Evolutionary conservation across 345 rosid genomes (phyloP).

Genomic region (Eucalyptus sp.): DNA sequence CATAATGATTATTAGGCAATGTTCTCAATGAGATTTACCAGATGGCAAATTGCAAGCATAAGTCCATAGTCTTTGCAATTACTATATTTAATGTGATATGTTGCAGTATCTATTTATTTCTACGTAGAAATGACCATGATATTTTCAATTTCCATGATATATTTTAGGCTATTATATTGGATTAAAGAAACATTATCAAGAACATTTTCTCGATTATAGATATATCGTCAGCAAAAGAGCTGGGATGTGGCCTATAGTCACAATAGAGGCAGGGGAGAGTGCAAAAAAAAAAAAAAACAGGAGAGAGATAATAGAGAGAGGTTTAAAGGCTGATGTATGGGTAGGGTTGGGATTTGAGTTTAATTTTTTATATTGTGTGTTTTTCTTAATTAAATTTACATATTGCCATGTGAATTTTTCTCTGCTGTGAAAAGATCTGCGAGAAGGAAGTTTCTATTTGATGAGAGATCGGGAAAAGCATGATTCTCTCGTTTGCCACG

Average conservation of each 20-base stretch:
- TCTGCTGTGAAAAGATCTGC: not conserved
- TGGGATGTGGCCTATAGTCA: not conserved
- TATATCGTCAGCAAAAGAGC: not conserved
- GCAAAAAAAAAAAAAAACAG: not conserved
- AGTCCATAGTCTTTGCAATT: not conserved
- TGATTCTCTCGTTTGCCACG: not conserved
- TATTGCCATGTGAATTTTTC: not conserved
- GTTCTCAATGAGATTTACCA: not conserved
- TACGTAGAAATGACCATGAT: not conserved
- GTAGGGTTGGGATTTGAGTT: not conserved
- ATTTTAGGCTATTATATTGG: not conserved
- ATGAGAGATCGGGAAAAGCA: not conserved
- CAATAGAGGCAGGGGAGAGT: not conserved
- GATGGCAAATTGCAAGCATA: not conserved
- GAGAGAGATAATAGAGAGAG: not conserved
- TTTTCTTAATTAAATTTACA: not conserved
- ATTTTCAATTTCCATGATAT: not conserved
- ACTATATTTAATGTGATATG: not conserved
- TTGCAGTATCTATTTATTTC: not conserved
- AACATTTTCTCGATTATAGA: not conserved
- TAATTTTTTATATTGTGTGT: not conserved
- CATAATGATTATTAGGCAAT: not conserved
- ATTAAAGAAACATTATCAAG: not conserved
- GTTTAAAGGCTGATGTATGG: not conserved
- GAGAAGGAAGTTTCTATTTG: not conserved